A percentile compares a stretch with the other conserved stretches of the same genome.
Conservation (phyloP, 2,329 filamentous ascomycete genomes). For the Rutstroemia sp. region DNA sequence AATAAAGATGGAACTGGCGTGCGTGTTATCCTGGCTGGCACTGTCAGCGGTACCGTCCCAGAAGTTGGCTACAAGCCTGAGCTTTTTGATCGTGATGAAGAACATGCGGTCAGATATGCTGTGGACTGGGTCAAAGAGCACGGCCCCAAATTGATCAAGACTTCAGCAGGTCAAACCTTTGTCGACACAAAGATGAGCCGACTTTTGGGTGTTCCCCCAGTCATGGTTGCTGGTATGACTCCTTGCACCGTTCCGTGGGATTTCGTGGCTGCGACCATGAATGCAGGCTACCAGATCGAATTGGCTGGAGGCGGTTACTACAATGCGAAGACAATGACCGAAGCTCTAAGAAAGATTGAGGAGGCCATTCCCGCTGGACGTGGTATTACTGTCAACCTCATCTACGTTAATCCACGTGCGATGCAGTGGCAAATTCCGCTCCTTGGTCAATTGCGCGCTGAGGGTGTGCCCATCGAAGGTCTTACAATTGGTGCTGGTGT, state of each 20-base stretch:
- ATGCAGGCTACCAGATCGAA: conserved; percentile 90
- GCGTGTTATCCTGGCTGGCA: conserved; percentile 87
- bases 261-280: conserved; percentile 88
- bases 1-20: conserved; percentile 99
- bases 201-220: conserved; percentile 72
- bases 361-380: conserved; percentile 74
- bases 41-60: conserved; percentile 81
- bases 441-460: conserved; percentile 68
- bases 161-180: conserved; percentile 79
- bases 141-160: conserved; percentile 86
- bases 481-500: conserved; percentile 90
- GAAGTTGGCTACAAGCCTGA: conserved; percentile 98
- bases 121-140: conserved; percentile 98
- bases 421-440: conserved; percentile 92
- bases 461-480: conserved; percentile 86
- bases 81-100: conserved; percentile 91
- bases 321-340: conserved; percentile 73
- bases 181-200: conserved; percentile 97
- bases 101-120: conserved; percentile 90
- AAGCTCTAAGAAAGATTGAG: conserved; percentile 78
- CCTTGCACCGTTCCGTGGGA: conserved; percentile 84
- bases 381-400: conserved; percentile 83
- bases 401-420: conserved; percentile 82
- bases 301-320: conserved; percentile 87
- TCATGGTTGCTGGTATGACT: conserved; percentile 93